phyloP scores from a whole-genome alignment of 1,139 yeast genomes.

The Taphrina sp. region DNA sequence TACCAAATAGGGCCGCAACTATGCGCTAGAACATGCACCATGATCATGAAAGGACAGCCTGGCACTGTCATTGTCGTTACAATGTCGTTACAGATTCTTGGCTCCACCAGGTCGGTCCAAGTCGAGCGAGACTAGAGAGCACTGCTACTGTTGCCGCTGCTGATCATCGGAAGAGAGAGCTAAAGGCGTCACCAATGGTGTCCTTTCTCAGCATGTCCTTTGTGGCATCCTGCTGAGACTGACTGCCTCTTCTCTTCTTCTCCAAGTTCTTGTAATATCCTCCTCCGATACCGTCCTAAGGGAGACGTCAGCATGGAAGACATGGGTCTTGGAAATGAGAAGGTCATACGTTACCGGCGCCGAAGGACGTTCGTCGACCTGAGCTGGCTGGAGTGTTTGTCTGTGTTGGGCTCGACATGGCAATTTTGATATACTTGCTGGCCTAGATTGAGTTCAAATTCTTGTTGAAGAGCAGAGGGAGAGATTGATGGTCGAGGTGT shows the following conservation, averaged over 20 bases:
- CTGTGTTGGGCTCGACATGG: not conserved
- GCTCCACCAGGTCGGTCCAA: too few species aligned
- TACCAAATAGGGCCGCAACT: too few species aligned
- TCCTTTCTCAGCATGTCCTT: constrained; percentile 23
- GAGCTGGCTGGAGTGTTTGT: not conserved
- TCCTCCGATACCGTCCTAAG: constrained; percentile 25
- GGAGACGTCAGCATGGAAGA: not conserved
- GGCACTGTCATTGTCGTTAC: too few species aligned
- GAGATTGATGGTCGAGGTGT: too few species aligned
- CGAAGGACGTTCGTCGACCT: constrained; percentile 21
- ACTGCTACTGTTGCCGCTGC: too few species aligned
- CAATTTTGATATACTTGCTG: not conserved
- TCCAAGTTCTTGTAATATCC: constrained; percentile 21
- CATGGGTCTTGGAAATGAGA: not conserved
- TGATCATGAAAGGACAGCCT: too few species aligned
- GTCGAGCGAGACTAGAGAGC: too few species aligned
- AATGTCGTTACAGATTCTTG: too few species aligned
- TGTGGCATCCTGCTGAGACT: constrained; percentile 15
- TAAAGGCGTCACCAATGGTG: constrained; percentile 29
- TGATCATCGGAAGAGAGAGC: constrained; percentile 27
- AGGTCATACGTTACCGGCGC: constrained; percentile 24
- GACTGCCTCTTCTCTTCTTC: constrained; percentile 28
- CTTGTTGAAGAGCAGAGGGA: not conserved
- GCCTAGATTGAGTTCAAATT: not conserved
- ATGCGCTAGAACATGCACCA: too few species aligned